Evolutionary conservation across 2,329 filamentous ascomycete genomes (phyloP).

Genomic region (Neurospora sp.): DNA sequence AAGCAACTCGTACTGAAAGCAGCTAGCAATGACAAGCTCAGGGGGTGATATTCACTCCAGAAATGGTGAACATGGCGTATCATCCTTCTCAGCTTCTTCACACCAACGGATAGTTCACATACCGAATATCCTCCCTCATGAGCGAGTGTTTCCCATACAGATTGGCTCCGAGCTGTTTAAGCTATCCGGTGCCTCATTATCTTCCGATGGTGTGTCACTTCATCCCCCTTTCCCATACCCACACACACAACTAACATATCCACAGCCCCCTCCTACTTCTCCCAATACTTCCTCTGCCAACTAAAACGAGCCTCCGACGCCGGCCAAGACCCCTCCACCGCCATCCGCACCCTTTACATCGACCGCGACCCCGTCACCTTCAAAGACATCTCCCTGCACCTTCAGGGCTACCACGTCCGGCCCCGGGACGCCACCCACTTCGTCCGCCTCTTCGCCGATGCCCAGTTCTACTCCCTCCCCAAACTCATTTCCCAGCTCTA

Average conservation of each 20-base stretch:
- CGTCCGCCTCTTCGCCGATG: conserved; percentile 86
- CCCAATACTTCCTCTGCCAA: conserved; percentile 84
- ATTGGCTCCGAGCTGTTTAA: conserved; percentile 65
- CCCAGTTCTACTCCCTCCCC: conserved; percentile 88
- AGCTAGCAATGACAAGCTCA: not conserved
- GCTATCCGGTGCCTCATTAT: conserved; percentile 62
- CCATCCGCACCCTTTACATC: conserved; percentile 79
- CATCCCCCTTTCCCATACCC: conserved; percentile 1
- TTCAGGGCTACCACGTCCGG: conserved; percentile 83
- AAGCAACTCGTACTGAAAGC: not conserved
- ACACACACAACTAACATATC: not conserved
- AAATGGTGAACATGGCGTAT: not conserved
- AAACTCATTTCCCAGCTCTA: conserved; percentile 85
- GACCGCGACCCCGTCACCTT: conserved; percentile 89
- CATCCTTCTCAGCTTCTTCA: not conserved
- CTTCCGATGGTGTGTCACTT: conserved; percentile 52
- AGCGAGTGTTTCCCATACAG: conserved; percentile 66
- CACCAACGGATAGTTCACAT: conserved; percentile 34
- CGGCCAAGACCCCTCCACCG: conserved; percentile 37
- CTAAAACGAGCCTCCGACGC: conserved; percentile 53
- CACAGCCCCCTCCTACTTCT: conserved; percentile 89
- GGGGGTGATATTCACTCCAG: not conserved
- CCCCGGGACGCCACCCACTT: conserved; percentile 79
- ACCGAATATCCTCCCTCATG: conserved; percentile 53
- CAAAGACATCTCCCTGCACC: conserved; percentile 76